Percentiles rank a stretch among this genome's conserved stretches.
These are phyloP conservation scores for Phaeomoniella chlamydospora DNA, from an alignment of 2,329 filamentous ascomycete genomes.

Conservation along the genomic window DNA sequence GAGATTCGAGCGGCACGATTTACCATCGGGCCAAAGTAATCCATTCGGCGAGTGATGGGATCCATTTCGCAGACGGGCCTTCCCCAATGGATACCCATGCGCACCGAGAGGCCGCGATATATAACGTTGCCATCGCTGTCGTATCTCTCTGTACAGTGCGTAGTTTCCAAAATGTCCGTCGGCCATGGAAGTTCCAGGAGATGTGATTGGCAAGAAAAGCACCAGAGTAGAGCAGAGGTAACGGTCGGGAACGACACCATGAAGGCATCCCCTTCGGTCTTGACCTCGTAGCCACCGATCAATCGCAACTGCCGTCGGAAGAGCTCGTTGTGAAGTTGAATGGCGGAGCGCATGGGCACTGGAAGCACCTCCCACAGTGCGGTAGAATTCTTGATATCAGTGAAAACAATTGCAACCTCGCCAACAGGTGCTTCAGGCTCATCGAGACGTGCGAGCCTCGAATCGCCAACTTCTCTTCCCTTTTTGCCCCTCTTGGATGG, in stretches of 20 bases:
- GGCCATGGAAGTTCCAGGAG: conserved; percentile 88
- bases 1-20: conserved; percentile 93
- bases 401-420: conserved; percentile 88
- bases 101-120: conserved; percentile 84
- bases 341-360: conserved; percentile 88
- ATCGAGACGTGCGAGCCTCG: conserved; percentile 71
- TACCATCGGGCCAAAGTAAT: conserved; percentile 98
- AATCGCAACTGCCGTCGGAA: conserved; percentile 87
- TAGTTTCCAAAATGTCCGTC: conserved; percentile 74
- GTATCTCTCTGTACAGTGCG: conserved; percentile 66
- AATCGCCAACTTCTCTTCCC: conserved; percentile 55
- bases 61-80: conserved; percentile 89
- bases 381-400: conserved; percentile 97
- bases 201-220: conserved; percentile 80
- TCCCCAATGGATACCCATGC: conserved; percentile 96
- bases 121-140: conserved; percentile 81
- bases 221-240: conserved; percentile 89
- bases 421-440: conserved; percentile 86
- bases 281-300: conserved; percentile 95
- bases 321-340: conserved; percentile 93
- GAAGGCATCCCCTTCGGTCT: conserved; percentile 98
- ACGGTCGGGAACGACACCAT: conserved; percentile 98
- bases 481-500: conserved; percentile 51
- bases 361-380: conserved; percentile 92
- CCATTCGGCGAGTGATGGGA: conserved; percentile 94